Conservation (phyloP, 768 basidiomycete species). For the Leccinum sublutescens region DNA sequence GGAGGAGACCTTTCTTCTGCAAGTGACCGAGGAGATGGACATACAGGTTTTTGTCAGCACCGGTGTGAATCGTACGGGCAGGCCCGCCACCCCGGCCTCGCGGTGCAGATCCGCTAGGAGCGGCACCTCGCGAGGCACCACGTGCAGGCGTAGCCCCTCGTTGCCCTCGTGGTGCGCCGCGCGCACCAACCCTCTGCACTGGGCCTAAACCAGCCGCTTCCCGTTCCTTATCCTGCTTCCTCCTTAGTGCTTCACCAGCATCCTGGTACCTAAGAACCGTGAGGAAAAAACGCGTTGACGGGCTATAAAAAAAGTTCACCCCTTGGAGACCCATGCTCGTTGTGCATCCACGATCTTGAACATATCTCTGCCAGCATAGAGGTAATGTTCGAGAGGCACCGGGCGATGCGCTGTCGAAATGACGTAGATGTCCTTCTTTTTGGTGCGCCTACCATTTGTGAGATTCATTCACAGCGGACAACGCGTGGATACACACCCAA, state of each 20-base stretch:
- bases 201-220: constrained; percentile 92
- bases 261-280: constrained; percentile 69
- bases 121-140: constrained; percentile 53
- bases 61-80: constrained; percentile 59
- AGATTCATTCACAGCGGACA: constrained; percentile 7
- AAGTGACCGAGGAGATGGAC: constrained; percentile 87
- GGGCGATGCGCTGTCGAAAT: constrained; percentile 96
- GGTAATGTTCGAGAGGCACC: constrained; percentile 94
- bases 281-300: not conserved
- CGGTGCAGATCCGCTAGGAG: constrained; percentile 35
- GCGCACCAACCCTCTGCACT: constrained; percentile 79
- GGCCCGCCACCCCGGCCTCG: constrained; percentile 46
- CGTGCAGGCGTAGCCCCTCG: constrained; percentile 50
- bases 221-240: constrained; percentile 98
- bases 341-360: constrained; percentile 90
- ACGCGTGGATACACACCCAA: constrained; percentile 65
- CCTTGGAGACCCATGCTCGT: constrained; percentile 68
- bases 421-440: constrained; percentile 99
- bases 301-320: constrained; percentile 44
- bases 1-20: constrained; percentile 81
- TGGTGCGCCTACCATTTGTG: constrained; percentile 70
- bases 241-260: constrained; percentile 80
- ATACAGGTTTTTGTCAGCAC: constrained; percentile 87
- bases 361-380: constrained; percentile 91
- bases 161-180: constrained; percentile 56